Percentiles rank a stretch among this genome's conserved stretches.
Conservation (phyloP, 208 protist genomes). For the Acanthamoeba sp. region DNA sequence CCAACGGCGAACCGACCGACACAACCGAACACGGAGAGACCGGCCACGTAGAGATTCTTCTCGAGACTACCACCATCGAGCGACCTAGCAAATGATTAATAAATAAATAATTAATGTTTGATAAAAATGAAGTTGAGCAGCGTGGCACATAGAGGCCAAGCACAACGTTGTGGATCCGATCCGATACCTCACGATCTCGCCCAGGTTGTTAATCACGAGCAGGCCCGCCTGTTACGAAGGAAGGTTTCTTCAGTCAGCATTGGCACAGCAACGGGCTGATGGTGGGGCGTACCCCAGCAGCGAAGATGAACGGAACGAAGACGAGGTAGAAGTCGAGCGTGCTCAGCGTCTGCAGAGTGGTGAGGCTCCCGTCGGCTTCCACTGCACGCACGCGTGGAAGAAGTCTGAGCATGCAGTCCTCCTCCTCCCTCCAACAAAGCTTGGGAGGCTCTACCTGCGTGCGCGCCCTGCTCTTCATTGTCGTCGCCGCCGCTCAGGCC, state of each 20-base stretch:
- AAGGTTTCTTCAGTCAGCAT: neutral
- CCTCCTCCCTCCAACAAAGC: too few relatives aligned
- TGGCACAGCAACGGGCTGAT: neutral
- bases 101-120: too few relatives aligned
- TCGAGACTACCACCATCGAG: neutral
- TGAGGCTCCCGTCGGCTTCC: neutral
- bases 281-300: neutral
- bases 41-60: conserved; percentile 52
- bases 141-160: too few relatives aligned
- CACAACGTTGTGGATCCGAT: too few relatives aligned
- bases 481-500: neutral
- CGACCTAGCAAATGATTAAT: too few relatives aligned
- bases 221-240: neutral
- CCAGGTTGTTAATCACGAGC: conserved; percentile 59
- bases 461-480: too few relatives aligned
- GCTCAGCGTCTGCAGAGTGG: neutral
- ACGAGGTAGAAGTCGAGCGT: conserved; percentile 51
- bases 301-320: conserved; percentile 58
- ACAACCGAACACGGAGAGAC: neutral
- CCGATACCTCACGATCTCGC: conserved; percentile 14
- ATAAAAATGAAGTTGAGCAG: too few relatives aligned
- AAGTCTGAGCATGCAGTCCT: too few relatives aligned
- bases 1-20: neutral
- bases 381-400: neutral
- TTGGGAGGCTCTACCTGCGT: neutral